Evolutionary conservation across 2,329 filamentous ascomycete genomes (phyloP).

Genomic region (Arthrobotrys musiformis): DNA sequence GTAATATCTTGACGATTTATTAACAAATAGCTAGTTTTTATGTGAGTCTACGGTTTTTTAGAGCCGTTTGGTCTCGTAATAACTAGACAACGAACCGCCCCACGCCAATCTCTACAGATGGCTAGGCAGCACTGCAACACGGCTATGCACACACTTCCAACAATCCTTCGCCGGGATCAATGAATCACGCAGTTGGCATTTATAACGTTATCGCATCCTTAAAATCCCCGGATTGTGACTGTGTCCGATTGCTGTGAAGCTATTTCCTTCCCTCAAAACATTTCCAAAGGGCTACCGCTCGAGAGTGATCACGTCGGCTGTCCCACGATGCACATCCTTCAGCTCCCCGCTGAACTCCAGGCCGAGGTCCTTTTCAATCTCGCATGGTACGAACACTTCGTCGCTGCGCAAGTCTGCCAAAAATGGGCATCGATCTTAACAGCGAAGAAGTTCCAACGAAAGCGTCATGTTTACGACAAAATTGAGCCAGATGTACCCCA

Average conservation of each 20-base stretch:
- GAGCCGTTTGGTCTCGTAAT: no score
- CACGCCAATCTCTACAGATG: no score
- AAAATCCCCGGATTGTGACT: neutral
- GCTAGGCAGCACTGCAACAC: neutral
- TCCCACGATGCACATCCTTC: conserved; percentile 2
- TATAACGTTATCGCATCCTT: neutral
- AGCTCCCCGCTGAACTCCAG: conserved; percentile 33
- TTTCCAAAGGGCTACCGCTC: neutral
- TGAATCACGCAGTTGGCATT: neutral
- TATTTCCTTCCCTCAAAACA: neutral
- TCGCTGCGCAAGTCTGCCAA: conserved; percentile 26
- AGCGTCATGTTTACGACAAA: conserved; percentile 38
- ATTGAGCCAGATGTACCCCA: neutral
- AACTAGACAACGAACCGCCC: no score
- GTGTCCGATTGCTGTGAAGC: neutral
- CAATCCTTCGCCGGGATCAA: neutral
- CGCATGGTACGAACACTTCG: conserved; percentile 31
- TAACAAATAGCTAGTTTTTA: no score
- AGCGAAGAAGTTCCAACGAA: conserved; percentile 16
- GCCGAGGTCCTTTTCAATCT: conserved; percentile 24
- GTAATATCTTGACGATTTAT: no score
- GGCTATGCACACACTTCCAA: neutral
- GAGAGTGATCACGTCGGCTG: neutral
- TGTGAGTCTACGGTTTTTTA: no score
- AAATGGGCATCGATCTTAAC: conserved; percentile 22